phyloP scores from a whole-genome alignment of 169 alveolate genomes.

The Plasmodium inui region DNA sequence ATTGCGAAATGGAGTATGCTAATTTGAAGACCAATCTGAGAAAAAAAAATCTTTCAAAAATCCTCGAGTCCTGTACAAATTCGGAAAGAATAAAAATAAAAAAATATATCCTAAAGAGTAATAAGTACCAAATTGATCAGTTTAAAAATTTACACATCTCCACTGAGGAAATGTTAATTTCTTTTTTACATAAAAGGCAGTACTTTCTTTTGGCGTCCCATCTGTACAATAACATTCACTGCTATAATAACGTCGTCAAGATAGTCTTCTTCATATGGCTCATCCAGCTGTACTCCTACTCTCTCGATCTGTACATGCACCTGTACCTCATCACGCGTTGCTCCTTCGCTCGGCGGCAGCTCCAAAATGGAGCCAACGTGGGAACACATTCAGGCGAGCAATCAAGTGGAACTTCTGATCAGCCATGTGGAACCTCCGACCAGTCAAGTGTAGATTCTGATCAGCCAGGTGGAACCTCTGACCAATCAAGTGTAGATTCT shows the following conservation, averaged over 20 bases:
- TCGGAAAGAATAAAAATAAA: slow-evolving; percentile 36
- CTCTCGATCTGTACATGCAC: slow-evolving; percentile 52
- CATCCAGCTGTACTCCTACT: slow-evolving; percentile 43
- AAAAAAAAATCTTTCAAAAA: slow-evolving; percentile 27
- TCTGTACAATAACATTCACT: slow-evolving; percentile 64
- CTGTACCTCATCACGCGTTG: slow-evolving; percentile 8
- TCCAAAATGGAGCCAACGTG: background rate
- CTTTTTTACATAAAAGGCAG: slow-evolving; percentile 69
- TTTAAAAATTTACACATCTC: slow-evolving; percentile 43
- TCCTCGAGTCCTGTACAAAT: slow-evolving; percentile 9
- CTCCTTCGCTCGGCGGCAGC: background rate
- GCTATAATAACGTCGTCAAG: slow-evolving; percentile 31
- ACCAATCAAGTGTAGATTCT: background rate
- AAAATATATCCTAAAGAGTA: slow-evolving; percentile 42
- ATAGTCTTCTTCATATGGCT: slow-evolving; percentile 68
- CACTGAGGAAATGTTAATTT: slow-evolving; percentile 60
- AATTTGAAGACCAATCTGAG: background rate
- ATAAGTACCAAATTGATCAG: slow-evolving; percentile 65
- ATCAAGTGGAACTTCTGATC: background rate
- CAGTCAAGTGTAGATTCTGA: background rate
- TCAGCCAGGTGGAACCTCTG: background rate
- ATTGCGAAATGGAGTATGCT: background rate
- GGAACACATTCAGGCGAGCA: background rate
- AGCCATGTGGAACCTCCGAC: background rate
- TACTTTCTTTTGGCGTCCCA: slow-evolving; percentile 35